Evolutionary conservation across 2,329 filamentous ascomycete genomes (phyloP).

Genomic region (Scortechinia acanthostroma): DNA sequence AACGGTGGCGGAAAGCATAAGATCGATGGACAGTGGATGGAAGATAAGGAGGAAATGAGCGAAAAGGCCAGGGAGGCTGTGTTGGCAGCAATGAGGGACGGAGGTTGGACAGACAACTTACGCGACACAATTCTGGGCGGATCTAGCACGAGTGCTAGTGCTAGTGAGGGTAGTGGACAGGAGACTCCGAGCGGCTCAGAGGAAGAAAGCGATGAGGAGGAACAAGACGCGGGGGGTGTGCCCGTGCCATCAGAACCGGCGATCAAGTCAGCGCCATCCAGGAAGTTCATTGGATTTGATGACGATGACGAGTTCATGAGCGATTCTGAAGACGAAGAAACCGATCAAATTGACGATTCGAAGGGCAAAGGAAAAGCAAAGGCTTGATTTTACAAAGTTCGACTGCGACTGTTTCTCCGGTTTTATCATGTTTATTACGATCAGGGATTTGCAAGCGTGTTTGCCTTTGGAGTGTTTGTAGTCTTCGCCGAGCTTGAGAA

Average conservation of each 20-base stretch:
- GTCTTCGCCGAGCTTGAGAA: too few species aligned
- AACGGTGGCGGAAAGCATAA: constrained; percentile 54
- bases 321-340: not conserved
- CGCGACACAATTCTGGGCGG: constrained; percentile 24
- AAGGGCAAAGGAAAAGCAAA: not conserved
- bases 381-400: not conserved
- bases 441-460: too few species aligned
- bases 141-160: constrained; percentile 2
- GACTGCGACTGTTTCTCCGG: too few species aligned
- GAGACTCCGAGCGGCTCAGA: not conserved
- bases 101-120: constrained; percentile 53
- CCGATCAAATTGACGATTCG: not conserved
- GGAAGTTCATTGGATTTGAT: constrained; percentile 2
- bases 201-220: constrained; percentile 1
- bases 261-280: not conserved
- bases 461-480: too few species aligned
- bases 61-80: constrained; percentile 78
- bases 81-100: constrained; percentile 59
- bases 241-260: not conserved
- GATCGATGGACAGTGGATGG: constrained; percentile 87
- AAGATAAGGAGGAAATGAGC: constrained; percentile 83
- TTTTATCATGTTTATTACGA: too few species aligned
- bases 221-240: not conserved
- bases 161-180: not conserved
- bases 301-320: constrained; percentile 2